Evolutionary conservation across 805 yeast genomes (phyloP), one percentile per base, ranked within the genome.

Genomic region (Sugiyamaella chiloensis): DNA sequence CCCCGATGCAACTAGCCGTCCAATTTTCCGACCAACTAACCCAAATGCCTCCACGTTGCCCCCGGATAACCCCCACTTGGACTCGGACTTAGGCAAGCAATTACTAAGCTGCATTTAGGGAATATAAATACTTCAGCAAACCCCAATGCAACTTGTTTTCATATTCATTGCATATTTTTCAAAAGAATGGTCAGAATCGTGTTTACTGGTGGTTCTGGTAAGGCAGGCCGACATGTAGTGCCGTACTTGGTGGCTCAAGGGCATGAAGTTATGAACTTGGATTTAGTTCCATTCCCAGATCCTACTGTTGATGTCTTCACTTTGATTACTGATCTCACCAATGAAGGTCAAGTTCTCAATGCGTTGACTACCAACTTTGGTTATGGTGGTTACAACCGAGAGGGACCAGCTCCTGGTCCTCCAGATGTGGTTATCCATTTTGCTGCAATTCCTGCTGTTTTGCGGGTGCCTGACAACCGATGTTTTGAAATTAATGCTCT

Each of bases 181-280:
- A 26, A 34, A 12, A 19, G 12, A 12, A 34, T 34, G 37, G 37
- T 34, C 19, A 14, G 37, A 34, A 44, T 48, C 29, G 52, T 48
- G 3, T 48, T 48, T 27, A 48, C 52, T 31, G 52, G 52, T 31
- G 52, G 52, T 9, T 48, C 52, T 7, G 52, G 52, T 20, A 44
- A 30, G 39, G 52, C 52, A 11, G 52, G 52, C 21, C 42, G 42
- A 17, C 46, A 48, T 16, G 48, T 36, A 12, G 31, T 48, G 17
- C 44, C 44, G 12, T 48, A 48, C 47, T 24, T 48, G 42, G 9
- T 48, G 12, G 44, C 48, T 21, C 48, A 48, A 34, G 52, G 52
- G 24, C 52, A 48, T 29, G 41, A 44, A 27, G 52, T 48, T 9
- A 36, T 48, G 9, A 48, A 48, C 39, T 41, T 48, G 17, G 52